Base-by-base conservation (phyloP, 371 early-diverging fungal species). In the Apophysomyces variabilis region DNA sequence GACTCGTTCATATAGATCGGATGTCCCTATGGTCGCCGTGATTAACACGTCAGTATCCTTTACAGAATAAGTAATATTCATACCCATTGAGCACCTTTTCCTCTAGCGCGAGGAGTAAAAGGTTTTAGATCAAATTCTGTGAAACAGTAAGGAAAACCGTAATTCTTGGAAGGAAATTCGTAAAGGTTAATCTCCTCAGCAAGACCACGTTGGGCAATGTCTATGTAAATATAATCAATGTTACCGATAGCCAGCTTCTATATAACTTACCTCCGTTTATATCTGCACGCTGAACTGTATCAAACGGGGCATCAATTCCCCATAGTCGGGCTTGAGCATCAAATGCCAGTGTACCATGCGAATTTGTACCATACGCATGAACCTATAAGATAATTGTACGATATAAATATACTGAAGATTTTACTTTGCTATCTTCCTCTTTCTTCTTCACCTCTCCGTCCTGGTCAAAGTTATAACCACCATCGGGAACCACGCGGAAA, bases 311-410 rank as follows among this genome's bases (percentile, higher is more conserved):
- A 32, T 76, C 78, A 38, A 78, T 67, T 36, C 80, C 83, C 83
- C 83, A 82, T 21, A 82, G 57, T 7, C 75, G 60, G 7, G 76
- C 75, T 58, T 82, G 83, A 14, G 80, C 69, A 69, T 82, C 83
- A 57, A 78, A 79, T 2, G 70, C 75, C 72, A 82, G 63, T 4
- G 63, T 59, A 36, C 83, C 83, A 50, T 63, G 62, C 0, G 75
- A 65, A 64, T 82, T 82, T 0, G 77, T 70, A 35, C 80, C 79
- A 43, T 58, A 64, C 14, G 78, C 76, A 35, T 74, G 71, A 4
- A 77, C 58, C 68, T 72, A 32, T 14, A 21, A 5, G 26, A 45
- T 16, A 38, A 39, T 32, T 39, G 45, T 18, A 13, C 13, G 11
- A 16, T 9, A 11, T 44, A 9, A 60, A 60, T 44, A 21, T 54